Conservation (phyloP, 495 filamentous ascomycete genomes). For the Talaromyces ruber region DNA sequence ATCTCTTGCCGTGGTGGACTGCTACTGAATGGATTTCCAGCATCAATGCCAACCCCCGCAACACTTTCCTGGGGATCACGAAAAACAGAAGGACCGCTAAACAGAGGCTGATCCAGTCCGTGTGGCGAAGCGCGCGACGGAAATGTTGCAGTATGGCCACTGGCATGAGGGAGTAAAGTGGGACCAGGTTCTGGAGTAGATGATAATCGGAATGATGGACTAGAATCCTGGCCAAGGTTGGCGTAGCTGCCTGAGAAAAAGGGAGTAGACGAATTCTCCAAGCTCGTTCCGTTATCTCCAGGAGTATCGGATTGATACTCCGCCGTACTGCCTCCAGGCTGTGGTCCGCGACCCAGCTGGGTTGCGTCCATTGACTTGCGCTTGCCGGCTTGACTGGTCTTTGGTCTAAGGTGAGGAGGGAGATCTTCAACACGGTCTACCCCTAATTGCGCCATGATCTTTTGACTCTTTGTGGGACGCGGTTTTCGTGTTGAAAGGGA, state of each 20-base stretch:
- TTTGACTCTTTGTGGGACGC: conserved; percentile 93
- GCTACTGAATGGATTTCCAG: conserved; percentile 23
- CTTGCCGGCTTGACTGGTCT: conserved; percentile 53
- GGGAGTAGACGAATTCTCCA: conserved; percentile 21
- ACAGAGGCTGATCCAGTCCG: conserved; percentile 29
- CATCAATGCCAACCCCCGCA: conserved; percentile 17
- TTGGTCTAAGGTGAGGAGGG: conserved; percentile 68
- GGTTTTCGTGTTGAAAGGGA: conserved; percentile 96
- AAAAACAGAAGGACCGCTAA: conserved; percentile 29
- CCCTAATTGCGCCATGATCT: conserved; percentile 80
- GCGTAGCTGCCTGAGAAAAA: conserved; percentile 34
- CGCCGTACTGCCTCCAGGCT: conserved; percentile 16
- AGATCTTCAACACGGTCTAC: conserved; percentile 84
- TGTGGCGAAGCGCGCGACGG: conserved; percentile 31
- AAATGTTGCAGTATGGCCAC: conserved; percentile 30
- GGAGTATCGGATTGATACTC: conserved; percentile 14
- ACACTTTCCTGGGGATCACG: conserved; percentile 18
- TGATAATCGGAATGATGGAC: conserved; percentile 13
- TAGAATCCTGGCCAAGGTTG: conserved; percentile 27
- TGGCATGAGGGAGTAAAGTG: conserved; percentile 32
- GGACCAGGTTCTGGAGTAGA: conserved; percentile 22
- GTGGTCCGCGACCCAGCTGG: conserved; percentile 17
- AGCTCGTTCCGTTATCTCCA: conserved; percentile 21
- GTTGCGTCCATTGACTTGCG: conserved; percentile 30
- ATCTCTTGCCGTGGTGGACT: conserved; percentile 32